Evolutionary conservation across 139 green algal genomes (phyloP).

Genomic region (Chlamydomonas sp.): DNA sequence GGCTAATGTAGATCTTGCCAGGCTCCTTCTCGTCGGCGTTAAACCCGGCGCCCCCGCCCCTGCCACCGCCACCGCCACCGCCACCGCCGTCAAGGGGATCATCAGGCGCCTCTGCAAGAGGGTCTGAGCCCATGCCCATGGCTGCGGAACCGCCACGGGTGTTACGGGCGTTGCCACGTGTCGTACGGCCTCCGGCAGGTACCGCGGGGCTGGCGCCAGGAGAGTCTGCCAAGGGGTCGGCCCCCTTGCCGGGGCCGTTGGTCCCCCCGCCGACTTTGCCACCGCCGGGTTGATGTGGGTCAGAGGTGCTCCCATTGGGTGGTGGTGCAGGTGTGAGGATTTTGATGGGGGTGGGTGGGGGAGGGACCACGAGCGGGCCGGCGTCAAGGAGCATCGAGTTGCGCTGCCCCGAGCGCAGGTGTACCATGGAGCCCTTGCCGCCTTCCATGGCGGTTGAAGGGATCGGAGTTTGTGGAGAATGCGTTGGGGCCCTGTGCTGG

Average conservation of each 20-base stretch:
- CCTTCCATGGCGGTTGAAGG: too few species aligned
- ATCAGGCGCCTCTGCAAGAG: neutral
- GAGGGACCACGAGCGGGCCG: neutral
- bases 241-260: too few species aligned
- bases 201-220: neutral
- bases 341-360: neutral
- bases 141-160: neutral
- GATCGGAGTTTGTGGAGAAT: too few species aligned
- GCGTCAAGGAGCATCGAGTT: neutral
- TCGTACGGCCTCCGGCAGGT: neutral
- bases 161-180: neutral
- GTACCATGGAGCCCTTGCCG: neutral
- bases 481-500: too few species aligned
- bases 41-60: neutral
- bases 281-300: too few species aligned
- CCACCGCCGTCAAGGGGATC: too few species aligned
- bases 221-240: too few species aligned
- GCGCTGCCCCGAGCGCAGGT: neutral
- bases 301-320: neutral
- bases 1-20: constrained; percentile 6
- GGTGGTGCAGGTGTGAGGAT: neutral
- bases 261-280: too few species aligned
- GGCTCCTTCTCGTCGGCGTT: neutral
- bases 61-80: neutral
- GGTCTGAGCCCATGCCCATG: neutral